Base-by-base conservation (phyloP, 495 filamentous ascomycete genomes). In the Penicillium malachiteum region DNA sequence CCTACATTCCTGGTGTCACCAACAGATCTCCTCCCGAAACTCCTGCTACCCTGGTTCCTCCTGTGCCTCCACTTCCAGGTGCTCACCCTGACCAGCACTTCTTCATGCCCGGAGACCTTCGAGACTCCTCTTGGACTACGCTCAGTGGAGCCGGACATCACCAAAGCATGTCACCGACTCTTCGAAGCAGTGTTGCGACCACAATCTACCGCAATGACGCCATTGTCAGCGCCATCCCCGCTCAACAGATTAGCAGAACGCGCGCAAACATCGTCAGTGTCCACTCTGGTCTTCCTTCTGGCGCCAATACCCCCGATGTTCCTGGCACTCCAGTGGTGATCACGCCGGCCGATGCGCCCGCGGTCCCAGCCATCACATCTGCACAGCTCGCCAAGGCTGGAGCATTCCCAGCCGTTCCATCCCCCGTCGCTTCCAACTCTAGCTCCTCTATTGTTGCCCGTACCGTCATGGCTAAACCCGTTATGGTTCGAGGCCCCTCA, bases 1-100 rank as follows among this genome's bases (percentile, higher is more conserved):
- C 95, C 42, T 98, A 97, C 70, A 97, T 98, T 59, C 94, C 94
- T 46, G 94, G 94, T 43, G 92, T 97, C 66, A 97, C 92, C 52
- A 97, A 97, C 73, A 83, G 94, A 44, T 91, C 92, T 4, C 84
- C 87, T 2, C 88, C 89, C 9, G 83, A 88, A 31, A 91, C 89
- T 1, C 91, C 91, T 8, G 87, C 85, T 34, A 76, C 90, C n/a
- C 81, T 96, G 34, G 86, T 95, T 14, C 92, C 91, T 26, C 94
- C 94, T 0, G 91, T 98, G 11, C 94, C 94, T 43, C 91, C 94
- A 30, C 87, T 97, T 58, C 93, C 94, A 45, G 84, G 88, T 65
- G 81, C 83, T 10, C 67, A 71, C 14, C 82, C 89, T 47, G 92
- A 96, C 50, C 90, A 94, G 64, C 91, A 91, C 64, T 95, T 95